phyloP scores from a whole-genome alignment of 176 grass and related monocot genomes.

The Canna indica region DNA sequence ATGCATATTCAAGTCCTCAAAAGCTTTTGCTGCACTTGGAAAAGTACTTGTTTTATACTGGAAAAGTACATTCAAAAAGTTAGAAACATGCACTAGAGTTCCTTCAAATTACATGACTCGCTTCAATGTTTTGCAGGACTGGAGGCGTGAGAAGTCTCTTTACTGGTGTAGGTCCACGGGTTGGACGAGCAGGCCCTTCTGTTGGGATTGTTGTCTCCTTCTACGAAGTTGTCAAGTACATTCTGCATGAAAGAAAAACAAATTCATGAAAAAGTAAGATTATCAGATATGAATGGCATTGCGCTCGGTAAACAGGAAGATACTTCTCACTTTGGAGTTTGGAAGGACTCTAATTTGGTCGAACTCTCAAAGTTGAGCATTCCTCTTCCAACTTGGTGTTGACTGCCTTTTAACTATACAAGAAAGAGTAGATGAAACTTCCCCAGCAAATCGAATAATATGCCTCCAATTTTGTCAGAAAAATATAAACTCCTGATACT shows the following conservation, averaged over 20 bases:
- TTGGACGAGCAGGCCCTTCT: constrained; percentile 84
- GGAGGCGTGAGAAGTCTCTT: constrained; percentile 73
- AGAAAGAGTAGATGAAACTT: neutral
- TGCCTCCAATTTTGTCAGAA: neutral
- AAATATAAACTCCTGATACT: neutral
- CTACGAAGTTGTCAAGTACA: constrained; percentile 84
- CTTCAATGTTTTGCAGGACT: constrained; percentile 30
- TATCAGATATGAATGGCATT: neutral
- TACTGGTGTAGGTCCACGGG: constrained; percentile 68
- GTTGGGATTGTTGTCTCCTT: constrained; percentile 92
- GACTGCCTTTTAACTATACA: no score
- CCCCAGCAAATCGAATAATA: neutral
- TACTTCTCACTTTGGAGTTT: neutral
- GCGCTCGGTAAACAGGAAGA: neutral
- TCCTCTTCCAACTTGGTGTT: no score
- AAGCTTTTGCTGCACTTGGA: no score
- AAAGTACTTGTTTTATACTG: no score
- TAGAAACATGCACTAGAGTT: neutral
- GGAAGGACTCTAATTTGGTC: no score
- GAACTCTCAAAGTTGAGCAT: no score
- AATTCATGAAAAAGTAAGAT: neutral
- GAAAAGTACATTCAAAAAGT: no score
- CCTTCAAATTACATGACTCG: neutral
- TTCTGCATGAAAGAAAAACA: constrained; percentile 42
- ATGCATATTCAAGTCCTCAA: no score